These are phyloP conservation scores for Mycena chlorophos DNA, from an alignment of 768 basidiomycete species.

Conservation along the genomic window DNA sequence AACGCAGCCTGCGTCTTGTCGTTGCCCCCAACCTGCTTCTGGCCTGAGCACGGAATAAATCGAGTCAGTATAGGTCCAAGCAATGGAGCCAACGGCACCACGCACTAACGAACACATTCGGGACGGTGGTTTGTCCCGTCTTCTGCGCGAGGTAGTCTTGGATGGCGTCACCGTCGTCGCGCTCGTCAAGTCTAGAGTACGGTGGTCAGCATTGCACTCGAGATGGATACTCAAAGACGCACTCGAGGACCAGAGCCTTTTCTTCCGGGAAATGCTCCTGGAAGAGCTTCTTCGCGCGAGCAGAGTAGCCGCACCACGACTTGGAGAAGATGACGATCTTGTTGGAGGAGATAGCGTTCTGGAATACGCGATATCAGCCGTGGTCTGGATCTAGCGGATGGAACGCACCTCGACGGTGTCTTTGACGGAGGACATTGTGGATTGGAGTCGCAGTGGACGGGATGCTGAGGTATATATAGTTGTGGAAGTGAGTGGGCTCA, in stretches of 20 bases:
- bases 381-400: too few species aligned
- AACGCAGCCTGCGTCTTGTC: slow-evolving; percentile 18
- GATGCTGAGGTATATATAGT: slow-evolving; percentile 13
- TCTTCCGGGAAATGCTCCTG: slow-evolving; percentile 26
- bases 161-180: slow-evolving; percentile 46
- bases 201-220: not conserved
- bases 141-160: slow-evolving; percentile 51
- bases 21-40: slow-evolving; percentile 19
- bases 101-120: slow-evolving; percentile 62
- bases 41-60: not conserved
- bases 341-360: slow-evolving; percentile 37
- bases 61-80: too few species aligned
- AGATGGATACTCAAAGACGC: slow-evolving; percentile 11
- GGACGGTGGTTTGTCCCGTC: slow-evolving; percentile 56
- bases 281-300: slow-evolving; percentile 37
- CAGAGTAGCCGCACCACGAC: slow-evolving; percentile 40
- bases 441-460: not conserved
- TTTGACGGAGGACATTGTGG: slow-evolving; percentile 9
- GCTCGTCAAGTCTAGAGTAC: slow-evolving; percentile 43
- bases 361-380: not conserved
- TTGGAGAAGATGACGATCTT: slow-evolving; percentile 49
- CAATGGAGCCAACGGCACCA: too few species aligned
- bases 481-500: not conserved
- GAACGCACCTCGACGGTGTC: slow-evolving; percentile 17
- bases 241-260: slow-evolving; percentile 36